A percentile compares a stretch with the other conserved stretches of the same genome.
phyloP scores from a whole-genome alignment of 2,329 filamentous ascomycete genomes.

The Paramyrothecium roridum region DNA sequence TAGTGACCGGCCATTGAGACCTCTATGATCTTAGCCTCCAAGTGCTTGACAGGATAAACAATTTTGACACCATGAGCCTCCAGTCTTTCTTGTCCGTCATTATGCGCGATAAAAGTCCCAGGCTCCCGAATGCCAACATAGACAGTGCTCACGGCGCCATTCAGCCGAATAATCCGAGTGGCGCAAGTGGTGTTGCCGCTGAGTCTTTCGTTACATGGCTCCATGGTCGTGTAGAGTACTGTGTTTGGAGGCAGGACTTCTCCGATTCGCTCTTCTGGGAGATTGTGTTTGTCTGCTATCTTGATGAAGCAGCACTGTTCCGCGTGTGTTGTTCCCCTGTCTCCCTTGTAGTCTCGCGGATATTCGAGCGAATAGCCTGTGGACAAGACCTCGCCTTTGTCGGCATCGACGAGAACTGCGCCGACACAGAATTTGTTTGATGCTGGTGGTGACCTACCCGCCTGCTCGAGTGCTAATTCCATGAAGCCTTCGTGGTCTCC shows the following conservation, averaged over 20 bases:
- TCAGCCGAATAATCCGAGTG: conserved; percentile 29
- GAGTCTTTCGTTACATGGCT: conserved; percentile 38
- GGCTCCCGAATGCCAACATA: conserved; percentile 37
- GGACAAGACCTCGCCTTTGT: conserved; percentile 31
- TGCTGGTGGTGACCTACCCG: conserved; percentile 31
- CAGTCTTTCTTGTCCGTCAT: conserved; percentile 21
- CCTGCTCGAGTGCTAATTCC: conserved; percentile 30
- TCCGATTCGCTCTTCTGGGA: conserved; percentile 30
- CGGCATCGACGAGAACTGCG: conserved; percentile 34
- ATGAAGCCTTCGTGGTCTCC: conserved; percentile 34
- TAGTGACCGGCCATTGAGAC: conserved; percentile 62
- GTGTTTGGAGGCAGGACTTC: conserved; percentile 35
- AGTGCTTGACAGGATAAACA: conserved; percentile 38
- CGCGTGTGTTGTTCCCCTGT: conserved; percentile 35
- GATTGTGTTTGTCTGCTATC: conserved; percentile 29
- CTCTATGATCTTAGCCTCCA: conserved; percentile 49
- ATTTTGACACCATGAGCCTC: conserved; percentile 19
- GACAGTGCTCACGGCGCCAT: conserved; percentile 27
- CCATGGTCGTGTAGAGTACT: conserved; percentile 42
- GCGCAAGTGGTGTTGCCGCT: conserved; percentile 34
- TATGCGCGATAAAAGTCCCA: conserved; percentile 29
- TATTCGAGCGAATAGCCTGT: conserved; percentile 40
- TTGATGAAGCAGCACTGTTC: conserved; percentile 44
- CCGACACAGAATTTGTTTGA: conserved; percentile 38
- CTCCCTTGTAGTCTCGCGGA: conserved; percentile 29